A percentile compares a stretch with the other conserved stretches of the same genome.
phyloP scores from a whole-genome alignment of 352 stramenopile genomes.

The Globisporangium paroecandrum region DNA sequence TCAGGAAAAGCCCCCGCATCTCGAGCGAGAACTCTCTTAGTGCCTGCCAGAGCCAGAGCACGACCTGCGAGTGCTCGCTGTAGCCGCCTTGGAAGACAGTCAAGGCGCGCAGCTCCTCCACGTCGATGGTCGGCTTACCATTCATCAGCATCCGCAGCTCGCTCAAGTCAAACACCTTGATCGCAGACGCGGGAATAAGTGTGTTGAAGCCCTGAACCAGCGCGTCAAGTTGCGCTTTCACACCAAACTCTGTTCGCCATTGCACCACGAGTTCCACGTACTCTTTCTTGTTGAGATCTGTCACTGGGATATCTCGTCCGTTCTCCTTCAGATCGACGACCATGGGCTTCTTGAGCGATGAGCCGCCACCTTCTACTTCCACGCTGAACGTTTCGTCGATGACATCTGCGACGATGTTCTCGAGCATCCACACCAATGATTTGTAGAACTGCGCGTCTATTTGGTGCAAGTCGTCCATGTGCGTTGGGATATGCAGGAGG shows the following conservation, averaged over 20 bases:
- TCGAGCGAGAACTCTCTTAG: conserved; percentile 64
- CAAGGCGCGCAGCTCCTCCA: conserved; percentile 80
- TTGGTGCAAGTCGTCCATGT: conserved; percentile 59
- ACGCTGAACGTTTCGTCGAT: conserved; percentile 89
- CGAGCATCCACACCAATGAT: conserved; percentile 83
- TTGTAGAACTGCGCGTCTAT: conserved; percentile 82
- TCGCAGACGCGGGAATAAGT: conserved; percentile 39
- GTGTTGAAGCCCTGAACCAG: conserved; percentile 47
- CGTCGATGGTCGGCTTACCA: conserved; percentile 64
- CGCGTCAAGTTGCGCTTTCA: conserved; percentile 54
- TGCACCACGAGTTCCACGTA: conserved; percentile 67
- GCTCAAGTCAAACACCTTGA: conserved; percentile 47
- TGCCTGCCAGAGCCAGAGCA: conserved; percentile 85
- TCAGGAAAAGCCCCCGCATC: conserved; percentile 63
- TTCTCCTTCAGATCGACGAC: conserved; percentile 64
- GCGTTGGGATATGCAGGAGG: conserved; percentile 39
- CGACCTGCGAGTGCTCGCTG: conserved; percentile 63
- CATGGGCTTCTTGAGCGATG: conserved; percentile 15
- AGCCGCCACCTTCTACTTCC: conserved; percentile 26
- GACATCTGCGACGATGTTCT: conserved; percentile 72
- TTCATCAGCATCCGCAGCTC: conserved; percentile 50
- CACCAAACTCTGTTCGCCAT: conserved; percentile 56
- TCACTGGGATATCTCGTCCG: conserved; percentile 58
- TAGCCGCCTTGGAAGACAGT: conserved; percentile 84
- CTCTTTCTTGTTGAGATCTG: conserved; percentile 71